Percentiles rank a stretch among this genome's conserved stretches.
phyloP scores from a whole-genome alignment of 352 stramenopile genomes.

The Globisporangium middletonii region DNA sequence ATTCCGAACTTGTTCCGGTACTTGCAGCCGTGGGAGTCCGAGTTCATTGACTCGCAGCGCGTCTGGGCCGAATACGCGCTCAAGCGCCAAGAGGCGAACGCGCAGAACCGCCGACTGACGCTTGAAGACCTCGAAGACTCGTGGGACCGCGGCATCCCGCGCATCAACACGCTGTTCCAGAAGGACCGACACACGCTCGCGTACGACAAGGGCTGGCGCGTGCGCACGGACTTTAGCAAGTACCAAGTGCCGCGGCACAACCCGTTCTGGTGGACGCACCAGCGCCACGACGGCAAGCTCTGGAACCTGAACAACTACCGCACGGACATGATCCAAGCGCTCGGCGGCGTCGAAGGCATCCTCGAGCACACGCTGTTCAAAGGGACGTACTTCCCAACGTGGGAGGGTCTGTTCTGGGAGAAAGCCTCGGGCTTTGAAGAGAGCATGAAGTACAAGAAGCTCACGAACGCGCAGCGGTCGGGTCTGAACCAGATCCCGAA shows the following conservation, averaged over 20 bases:
- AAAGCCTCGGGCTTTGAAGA: conserved; percentile 95
- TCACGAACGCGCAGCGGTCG: conserved; percentile 99
- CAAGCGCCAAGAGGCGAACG: conserved; percentile 98
- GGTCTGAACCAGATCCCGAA: conserved; percentile 99
- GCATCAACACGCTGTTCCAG: conserved; percentile 96
- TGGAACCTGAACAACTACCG: conserved; percentile 99
- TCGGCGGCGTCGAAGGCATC: conserved; percentile 99
- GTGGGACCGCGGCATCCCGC: conserved; percentile 98
- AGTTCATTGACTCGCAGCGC: conserved; percentile 99
- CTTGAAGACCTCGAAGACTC: conserved; percentile 99
- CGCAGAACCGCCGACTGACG: conserved; percentile 97
- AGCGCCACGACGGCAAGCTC: conserved; percentile 98
- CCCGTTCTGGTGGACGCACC: conserved; percentile 99
- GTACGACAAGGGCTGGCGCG: conserved; percentile 99
- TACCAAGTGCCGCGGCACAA: conserved; percentile 98
- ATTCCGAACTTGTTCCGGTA: conserved; percentile 99
- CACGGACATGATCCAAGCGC: conserved; percentile 99
- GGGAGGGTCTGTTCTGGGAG: conserved; percentile 99
- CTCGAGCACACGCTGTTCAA: conserved; percentile 99
- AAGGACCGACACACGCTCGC: conserved; percentile 99
- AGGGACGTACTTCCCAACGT: conserved; percentile 99
- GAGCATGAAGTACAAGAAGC: conserved; percentile 99
- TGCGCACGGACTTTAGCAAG: conserved; percentile 98
- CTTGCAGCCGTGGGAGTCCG: conserved; percentile 97
- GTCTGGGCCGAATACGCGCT: conserved; percentile 99